A percentile compares a stretch with the other conserved stretches of the same genome.
These are phyloP conservation scores for Blastomyces silverae DNA, from an alignment of 2,329 filamentous ascomycete species.

Conservation along the genomic window DNA sequence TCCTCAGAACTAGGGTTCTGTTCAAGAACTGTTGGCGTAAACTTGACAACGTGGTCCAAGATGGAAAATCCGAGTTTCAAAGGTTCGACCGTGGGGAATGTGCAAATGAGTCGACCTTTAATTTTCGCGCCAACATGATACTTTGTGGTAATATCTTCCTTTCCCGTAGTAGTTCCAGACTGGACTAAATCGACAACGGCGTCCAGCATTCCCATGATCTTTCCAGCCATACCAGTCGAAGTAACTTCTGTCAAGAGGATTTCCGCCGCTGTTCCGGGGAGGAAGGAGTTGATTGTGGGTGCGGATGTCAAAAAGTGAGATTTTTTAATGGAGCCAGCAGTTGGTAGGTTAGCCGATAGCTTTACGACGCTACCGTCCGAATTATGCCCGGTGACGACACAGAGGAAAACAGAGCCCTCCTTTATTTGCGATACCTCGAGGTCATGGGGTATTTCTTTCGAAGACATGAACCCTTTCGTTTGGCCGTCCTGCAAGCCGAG, in stretches of 20 bases:
- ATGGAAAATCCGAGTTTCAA: slow-evolving; percentile 84
- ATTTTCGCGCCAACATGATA: slow-evolving; percentile 79
- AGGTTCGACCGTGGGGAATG: slow-evolving; percentile 68
- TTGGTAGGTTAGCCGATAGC: slow-evolving; percentile 66
- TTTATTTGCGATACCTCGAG: slow-evolving; percentile 63
- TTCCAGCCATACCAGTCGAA: slow-evolving; percentile 70
- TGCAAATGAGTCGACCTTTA: slow-evolving; percentile 81
- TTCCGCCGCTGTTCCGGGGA: slow-evolving; percentile 86
- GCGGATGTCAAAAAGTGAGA: slow-evolving; percentile 63
- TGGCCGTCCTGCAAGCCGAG: slow-evolving; percentile 63
- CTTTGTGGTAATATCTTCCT: slow-evolving; percentile 64
- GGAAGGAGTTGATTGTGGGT: slow-evolving; percentile 79
- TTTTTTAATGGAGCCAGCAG: slow-evolving; percentile 61
- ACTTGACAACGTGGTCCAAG: slow-evolving; percentile 70
- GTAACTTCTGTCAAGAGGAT: slow-evolving; percentile 72
- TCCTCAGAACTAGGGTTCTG: slow-evolving; percentile 38
- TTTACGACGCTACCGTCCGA: slow-evolving; percentile 79
- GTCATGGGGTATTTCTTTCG: slow-evolving; percentile 66
- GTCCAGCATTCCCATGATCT: slow-evolving; percentile 85
- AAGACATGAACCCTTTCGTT: slow-evolving; percentile 70
- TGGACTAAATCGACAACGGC: slow-evolving; percentile 87
- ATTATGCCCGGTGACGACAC: slow-evolving; percentile 67
- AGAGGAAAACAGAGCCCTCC: slow-evolving; percentile 78
- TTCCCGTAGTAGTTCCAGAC: slow-evolving; percentile 66
- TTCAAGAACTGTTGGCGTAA: slow-evolving; percentile 40